Percentiles rank a stretch among this genome's conserved stretches.
Conservation (phyloP, 768 basidiomycete species). For the Paxillus involutus region DNA sequence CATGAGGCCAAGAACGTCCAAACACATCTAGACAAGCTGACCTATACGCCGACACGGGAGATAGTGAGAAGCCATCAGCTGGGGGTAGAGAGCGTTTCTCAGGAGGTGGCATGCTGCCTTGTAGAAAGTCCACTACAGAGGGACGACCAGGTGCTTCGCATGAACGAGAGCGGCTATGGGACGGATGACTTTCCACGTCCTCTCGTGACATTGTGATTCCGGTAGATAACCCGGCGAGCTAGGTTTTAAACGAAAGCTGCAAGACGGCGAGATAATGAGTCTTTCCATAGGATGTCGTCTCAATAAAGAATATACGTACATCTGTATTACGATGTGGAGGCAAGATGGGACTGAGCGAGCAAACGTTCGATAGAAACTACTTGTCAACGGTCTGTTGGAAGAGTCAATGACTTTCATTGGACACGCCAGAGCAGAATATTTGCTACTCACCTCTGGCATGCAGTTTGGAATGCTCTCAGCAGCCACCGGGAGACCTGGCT, state of each 20-base stretch:
- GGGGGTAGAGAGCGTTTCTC: not conserved
- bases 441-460: not conserved
- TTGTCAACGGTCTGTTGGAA: too few relatives aligned
- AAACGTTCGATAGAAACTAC: too few relatives aligned
- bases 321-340: too few relatives aligned
- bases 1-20: not conserved
- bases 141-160: not conserved
- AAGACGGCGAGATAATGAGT: not conserved
- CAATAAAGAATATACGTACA: too few relatives aligned
- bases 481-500: not conserved
- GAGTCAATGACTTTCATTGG: not conserved
- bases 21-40: conserved; percentile 4
- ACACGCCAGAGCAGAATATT: not conserved
- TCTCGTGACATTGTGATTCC: not conserved
- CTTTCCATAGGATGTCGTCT: too few relatives aligned
- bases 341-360: not conserved
- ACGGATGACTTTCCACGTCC: not conserved
- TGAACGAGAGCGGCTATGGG: not conserved
- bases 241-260: not conserved
- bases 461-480: not conserved
- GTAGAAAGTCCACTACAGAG: not conserved
- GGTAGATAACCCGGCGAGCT: not conserved
- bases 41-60: conserved; percentile 28
- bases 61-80: conserved; percentile 7
- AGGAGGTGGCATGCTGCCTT: not conserved